phyloP scores from a whole-genome alignment of 2,329 filamentous ascomycete genomes.

The Ophiostoma novo-ulmi region DNA sequence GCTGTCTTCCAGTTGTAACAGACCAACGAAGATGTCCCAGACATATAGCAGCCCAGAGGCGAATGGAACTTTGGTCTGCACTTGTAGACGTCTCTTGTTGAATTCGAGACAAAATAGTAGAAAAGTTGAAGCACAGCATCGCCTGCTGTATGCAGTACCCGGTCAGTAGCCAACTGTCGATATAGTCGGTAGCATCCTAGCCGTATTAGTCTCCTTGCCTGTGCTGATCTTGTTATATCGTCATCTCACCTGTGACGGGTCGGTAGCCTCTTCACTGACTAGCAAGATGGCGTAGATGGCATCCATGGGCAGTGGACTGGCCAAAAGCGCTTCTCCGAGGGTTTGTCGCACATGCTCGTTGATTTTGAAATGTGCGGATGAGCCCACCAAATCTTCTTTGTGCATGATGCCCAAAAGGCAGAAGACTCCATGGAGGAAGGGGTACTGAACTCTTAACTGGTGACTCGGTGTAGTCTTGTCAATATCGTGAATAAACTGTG shows the following conservation, averaged over 20 bases:
- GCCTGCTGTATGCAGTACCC: conserved; percentile 15
- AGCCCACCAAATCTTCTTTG: conserved; percentile 3
- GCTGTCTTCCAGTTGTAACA: conserved; percentile 9
- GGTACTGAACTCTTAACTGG: conserved; percentile 7
- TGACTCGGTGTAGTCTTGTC: conserved; percentile 2
- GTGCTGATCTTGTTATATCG: not conserved
- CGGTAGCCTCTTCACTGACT: conserved; percentile 11
- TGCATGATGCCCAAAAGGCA: conserved; percentile 14
- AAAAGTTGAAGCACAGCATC: conserved; percentile 16
- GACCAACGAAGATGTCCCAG: conserved; percentile 15
- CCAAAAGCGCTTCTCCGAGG: conserved; percentile 6
- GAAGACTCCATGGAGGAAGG: conserved; percentile 6
- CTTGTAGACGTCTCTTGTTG: conserved; percentile 7
- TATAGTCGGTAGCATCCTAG: conserved; percentile 14
- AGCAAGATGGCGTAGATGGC: conserved; percentile 12
- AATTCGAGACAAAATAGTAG: not conserved
- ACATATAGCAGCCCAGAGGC: conserved; percentile 14
- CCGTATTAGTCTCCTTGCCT: not conserved
- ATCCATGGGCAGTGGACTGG: conserved; percentile 7
- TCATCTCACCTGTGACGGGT: conserved; percentile 3
- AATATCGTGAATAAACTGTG: conserved; percentile 4
- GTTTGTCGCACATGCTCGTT: conserved; percentile 14
- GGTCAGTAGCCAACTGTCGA: conserved; percentile 11
- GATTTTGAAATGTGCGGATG: conserved; percentile 8
- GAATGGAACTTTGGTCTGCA: conserved; percentile 1